phyloP scores from a whole-genome alignment of 2,329 filamentous ascomycete species.

The Ascocoryne sarcoides region DNA sequence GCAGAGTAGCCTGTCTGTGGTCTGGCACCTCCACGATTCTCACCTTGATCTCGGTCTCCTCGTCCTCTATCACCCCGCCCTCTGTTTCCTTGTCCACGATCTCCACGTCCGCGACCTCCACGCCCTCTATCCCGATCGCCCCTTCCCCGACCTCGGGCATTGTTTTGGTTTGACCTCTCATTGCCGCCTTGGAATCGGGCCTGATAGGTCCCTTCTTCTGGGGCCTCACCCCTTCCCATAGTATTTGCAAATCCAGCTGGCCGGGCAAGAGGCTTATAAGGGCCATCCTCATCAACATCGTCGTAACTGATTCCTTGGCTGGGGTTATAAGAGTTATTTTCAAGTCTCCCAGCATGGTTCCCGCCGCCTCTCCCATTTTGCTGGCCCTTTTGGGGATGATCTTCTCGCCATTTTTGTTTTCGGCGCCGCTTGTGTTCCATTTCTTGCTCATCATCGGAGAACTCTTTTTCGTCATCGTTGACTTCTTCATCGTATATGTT shows the following conservation, averaged over 20 bases:
- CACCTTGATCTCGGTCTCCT: too few relatives aligned
- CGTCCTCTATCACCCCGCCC: conserved; percentile 17
- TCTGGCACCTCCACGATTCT: conserved; percentile 16
- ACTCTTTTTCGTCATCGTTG: conserved; percentile 78
- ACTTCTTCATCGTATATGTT: conserved; percentile 94
- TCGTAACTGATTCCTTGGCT: conserved; percentile 53
- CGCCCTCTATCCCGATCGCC: conserved; percentile 12
- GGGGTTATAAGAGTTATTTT: conserved; percentile 28
- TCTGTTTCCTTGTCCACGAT: conserved; percentile 22
- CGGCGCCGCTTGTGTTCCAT: conserved; percentile 64
- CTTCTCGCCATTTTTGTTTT: conserved; percentile 59
- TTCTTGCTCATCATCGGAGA: conserved; percentile 94
- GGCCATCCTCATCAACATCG: conserved; percentile 60
- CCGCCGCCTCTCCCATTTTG: conserved; percentile 29
- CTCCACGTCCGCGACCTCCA: conserved; percentile 18
- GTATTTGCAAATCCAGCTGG: conserved; percentile 53
- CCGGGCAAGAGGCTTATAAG: conserved; percentile 62
- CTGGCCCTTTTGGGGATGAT: conserved; percentile 42
- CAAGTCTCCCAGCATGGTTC: background rate
- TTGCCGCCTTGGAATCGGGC: background rate
- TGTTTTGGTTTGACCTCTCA: conserved; percentile 4
- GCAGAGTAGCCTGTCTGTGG: conserved; percentile 12
- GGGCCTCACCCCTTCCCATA: conserved; percentile 33
- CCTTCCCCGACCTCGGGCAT: conserved; percentile 19
- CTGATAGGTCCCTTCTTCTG: conserved; percentile 31